phyloP scores from a whole-genome alignment of 2,329 filamentous ascomycete genomes.

The Fusarium setosum region DNA sequence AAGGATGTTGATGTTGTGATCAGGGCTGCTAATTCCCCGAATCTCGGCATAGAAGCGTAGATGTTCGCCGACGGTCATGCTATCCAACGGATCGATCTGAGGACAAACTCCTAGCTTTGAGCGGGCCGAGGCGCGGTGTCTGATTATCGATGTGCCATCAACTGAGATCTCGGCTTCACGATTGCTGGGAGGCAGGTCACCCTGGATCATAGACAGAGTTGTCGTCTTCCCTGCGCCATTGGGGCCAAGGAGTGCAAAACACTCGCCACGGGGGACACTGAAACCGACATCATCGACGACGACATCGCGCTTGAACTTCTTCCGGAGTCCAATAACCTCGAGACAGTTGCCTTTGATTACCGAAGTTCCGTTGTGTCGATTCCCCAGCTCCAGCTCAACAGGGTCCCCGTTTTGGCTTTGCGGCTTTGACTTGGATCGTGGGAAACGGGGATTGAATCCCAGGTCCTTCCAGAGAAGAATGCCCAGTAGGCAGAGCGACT shows the following conservation, averaged over 20 bases:
- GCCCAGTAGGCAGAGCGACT: neutral
- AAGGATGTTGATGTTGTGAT: slow-evolving; percentile 57
- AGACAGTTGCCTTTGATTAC: neutral
- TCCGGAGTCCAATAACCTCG: neutral
- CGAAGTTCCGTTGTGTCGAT: neutral
- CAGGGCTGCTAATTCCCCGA: slow-evolving; percentile 71
- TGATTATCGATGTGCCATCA: slow-evolving; percentile 72
- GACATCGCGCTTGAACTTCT: neutral
- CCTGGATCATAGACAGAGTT: slow-evolving; percentile 13
- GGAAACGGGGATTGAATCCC: neutral
- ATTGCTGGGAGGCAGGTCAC: slow-evolving; percentile 6
- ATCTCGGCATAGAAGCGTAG: slow-evolving; percentile 78
- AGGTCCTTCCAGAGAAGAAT: neutral
- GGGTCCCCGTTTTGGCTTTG: neutral
- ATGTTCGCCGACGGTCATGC: slow-evolving; percentile 79
- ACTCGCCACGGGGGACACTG: neutral
- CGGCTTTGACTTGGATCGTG: neutral
- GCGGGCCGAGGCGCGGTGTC: slow-evolving; percentile 71
- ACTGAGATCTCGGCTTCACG: slow-evolving; percentile 68
- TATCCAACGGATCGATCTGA: slow-evolving; percentile 78
- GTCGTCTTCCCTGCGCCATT: slow-evolving; percentile 23
- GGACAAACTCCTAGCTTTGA: slow-evolving; percentile 78
- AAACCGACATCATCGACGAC: slow-evolving; percentile 1
- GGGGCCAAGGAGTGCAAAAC: slow-evolving; percentile 13
- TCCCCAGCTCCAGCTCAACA: neutral